Evolutionary conservation across 75 land plant genomes (phyloP).

Genomic region (Isoetes taiwanensis): DNA sequence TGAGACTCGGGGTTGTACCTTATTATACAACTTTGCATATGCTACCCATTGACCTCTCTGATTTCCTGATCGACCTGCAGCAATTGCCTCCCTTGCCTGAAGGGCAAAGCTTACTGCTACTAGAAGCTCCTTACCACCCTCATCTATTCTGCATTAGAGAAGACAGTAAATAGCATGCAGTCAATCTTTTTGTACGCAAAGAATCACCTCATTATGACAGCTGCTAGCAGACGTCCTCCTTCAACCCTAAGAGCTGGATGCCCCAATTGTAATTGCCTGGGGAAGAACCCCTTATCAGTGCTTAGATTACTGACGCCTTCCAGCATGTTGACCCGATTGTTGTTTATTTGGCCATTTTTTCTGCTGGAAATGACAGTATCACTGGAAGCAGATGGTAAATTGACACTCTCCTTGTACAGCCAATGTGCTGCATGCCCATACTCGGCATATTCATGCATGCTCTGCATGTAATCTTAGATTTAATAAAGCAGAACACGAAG

Average conservation of each 20-base stretch:
- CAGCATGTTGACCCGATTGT: neutral
- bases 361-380: constrained; percentile 10
- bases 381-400: neutral
- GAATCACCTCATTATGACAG: constrained; percentile 62
- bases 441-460: constrained; percentile 95
- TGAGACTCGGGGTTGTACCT: constrained; percentile 26
- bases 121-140: constrained; percentile 76
- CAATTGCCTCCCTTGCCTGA: constrained; percentile 76
- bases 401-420: constrained; percentile 84
- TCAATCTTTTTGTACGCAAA: neutral
- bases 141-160: constrained; percentile 47
- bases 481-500: neutral
- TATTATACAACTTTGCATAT: constrained; percentile 76
- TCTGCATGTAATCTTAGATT: constrained; percentile 17
- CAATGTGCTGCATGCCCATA: constrained; percentile 96
- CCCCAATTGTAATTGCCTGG: constrained; percentile 38
- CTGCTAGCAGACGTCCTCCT: constrained; percentile 70
- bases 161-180: neutral
- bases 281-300: neutral
- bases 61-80: constrained; percentile 56
- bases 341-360: neutral
- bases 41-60: constrained; percentile 70
- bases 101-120: constrained; percentile 88
- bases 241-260: constrained; percentile 86
- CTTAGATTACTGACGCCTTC: neutral